A percentile compares a stretch with the other conserved stretches of the same genome.
Conservation (phyloP, 225 moss, liverwort and hornwort genomes). For the Bryoerythrophyllum caledonicum region DNA sequence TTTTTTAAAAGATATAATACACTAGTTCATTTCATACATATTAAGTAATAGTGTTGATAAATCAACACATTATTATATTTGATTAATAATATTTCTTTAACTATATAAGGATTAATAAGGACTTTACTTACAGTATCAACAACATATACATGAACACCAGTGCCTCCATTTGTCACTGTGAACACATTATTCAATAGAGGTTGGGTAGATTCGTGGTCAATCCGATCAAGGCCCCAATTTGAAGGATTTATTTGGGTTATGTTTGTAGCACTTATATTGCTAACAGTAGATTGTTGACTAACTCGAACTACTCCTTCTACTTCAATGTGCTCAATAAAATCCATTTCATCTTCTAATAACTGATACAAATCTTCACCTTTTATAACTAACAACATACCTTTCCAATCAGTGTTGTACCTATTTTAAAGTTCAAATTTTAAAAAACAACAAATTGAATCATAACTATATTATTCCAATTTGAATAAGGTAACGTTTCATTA, state of each 20-base stretch:
- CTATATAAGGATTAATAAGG: background rate
- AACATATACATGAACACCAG: slow-evolving; percentile 75
- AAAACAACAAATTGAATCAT: no score
- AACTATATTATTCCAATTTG: background rate
- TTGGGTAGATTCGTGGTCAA: slow-evolving; percentile 74
- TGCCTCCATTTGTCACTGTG: slow-evolving; percentile 60
- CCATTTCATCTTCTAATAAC: slow-evolving; percentile 57
- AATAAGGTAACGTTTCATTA: no score
- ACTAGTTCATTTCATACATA: no score
- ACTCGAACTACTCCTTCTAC: slow-evolving; percentile 78
- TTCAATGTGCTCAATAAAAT: slow-evolving; percentile 71
- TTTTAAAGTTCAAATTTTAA: background rate
- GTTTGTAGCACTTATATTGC: slow-evolving; percentile 24
- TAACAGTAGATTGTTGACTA: slow-evolving; percentile 4
- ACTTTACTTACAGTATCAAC: slow-evolving; percentile 72
- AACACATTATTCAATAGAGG: slow-evolving; percentile 61
- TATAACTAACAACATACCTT: slow-evolving; percentile 83
- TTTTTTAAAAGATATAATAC: no score
- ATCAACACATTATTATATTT: no score
- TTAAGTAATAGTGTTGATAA: no score
- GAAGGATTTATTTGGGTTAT: slow-evolving; percentile 72
- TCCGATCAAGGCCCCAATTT: slow-evolving; percentile 92
- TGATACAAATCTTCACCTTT: slow-evolving; percentile 67
- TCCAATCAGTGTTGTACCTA: slow-evolving; percentile 80
- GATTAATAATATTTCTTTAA: background rate